Percentiles rank a stretch among this genome's conserved stretches.
phyloP scores from a whole-genome alignment of 768 basidiomycete species.

The Collybiopsis confluens region DNA sequence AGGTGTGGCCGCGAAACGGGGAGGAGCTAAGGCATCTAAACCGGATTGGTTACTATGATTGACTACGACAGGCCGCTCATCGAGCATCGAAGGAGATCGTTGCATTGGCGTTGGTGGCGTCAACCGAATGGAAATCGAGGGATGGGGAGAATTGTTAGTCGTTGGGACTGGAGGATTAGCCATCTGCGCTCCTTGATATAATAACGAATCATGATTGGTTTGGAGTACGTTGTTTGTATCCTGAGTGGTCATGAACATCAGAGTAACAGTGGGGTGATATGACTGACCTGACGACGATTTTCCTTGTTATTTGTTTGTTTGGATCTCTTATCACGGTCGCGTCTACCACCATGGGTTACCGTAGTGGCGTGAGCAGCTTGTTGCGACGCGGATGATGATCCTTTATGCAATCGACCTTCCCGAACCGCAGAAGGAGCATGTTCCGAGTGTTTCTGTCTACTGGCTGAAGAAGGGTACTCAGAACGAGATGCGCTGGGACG shows the following conservation, averaged over 20 bases:
- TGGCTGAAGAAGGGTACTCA: not conserved
- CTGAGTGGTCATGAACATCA: not conserved
- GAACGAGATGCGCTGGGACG: not conserved
- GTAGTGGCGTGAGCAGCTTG: not conserved
- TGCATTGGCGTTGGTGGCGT: slow-evolving; percentile 7
- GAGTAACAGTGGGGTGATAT: not conserved
- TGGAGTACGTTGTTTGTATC: not conserved
- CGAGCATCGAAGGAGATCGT: slow-evolving; percentile 1
- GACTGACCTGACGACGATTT: slow-evolving; percentile 1
- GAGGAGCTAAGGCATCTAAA: not conserved
- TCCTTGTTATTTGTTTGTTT: not conserved
- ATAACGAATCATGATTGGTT: not conserved
- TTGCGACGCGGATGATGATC: not conserved
- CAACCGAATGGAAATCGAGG: not conserved
- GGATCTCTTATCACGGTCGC: slow-evolving; percentile 3
- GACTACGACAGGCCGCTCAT: not conserved
- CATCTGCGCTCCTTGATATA: slow-evolving; percentile 2
- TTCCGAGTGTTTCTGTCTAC: not conserved
- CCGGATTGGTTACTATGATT: not conserved
- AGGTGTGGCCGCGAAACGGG: not conserved
- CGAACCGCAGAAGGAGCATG: not conserved
- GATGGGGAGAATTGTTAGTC: slow-evolving; percentile 1
- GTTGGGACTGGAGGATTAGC: not conserved
- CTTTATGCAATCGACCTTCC: not conserved
- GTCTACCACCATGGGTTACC: not conserved